Base-by-base conservation (phyloP, 1,284 basidiomycete genomes). In the Entoloma clypeatum region DNA sequence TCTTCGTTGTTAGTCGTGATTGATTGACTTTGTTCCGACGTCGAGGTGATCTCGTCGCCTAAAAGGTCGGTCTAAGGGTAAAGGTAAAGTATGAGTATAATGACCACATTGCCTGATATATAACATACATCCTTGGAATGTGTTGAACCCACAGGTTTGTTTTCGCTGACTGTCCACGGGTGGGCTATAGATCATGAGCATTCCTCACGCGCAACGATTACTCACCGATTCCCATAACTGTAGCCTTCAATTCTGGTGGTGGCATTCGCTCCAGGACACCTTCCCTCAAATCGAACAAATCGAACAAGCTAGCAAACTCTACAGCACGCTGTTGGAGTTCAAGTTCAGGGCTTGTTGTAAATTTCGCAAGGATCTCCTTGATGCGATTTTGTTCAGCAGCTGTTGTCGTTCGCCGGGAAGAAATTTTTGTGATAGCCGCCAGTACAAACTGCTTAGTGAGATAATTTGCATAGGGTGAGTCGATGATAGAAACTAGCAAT, bases 181-280 rank as follows among this genome's bases (percentile, higher is more conserved):
- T n/a, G n/a, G 9, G 18, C 19, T 21, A 31, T 26, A 10, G 10
- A 40, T 25, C 27, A 23, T 34, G 7, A 39, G 7, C 25, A 10
- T 13, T 13, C 27, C 7, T 17, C 17, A 9, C 18, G n/a, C 5
- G 10, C 23, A 21, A 29, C 5, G 16, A 11, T 8, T 1, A 72
- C 81, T 57, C 51, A 89, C 88, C 87, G 44, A 86, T 78, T 37
- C 91, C 93, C 74, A 94, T 87, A 3, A 97, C 88, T 3, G 93
- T 95, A 16, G 88, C 85, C 64, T 92, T 94, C 55, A 99, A 69
- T 63, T 99, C 95, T 2, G 96, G 96, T 4, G 92, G 89, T 5
- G 96, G 96, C 96, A 99, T 99, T 42, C 92, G 80, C 69, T 99
- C 96, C 45, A 99, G 65, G 1, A 99, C 93, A 32, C 93, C 96